Percentiles rank a stretch among this genome's conserved stretches.
Evolutionary conservation across 495 filamentous ascomycete genomes (phyloP).

Genomic region (Diplogelasinospora grovesii): DNA sequence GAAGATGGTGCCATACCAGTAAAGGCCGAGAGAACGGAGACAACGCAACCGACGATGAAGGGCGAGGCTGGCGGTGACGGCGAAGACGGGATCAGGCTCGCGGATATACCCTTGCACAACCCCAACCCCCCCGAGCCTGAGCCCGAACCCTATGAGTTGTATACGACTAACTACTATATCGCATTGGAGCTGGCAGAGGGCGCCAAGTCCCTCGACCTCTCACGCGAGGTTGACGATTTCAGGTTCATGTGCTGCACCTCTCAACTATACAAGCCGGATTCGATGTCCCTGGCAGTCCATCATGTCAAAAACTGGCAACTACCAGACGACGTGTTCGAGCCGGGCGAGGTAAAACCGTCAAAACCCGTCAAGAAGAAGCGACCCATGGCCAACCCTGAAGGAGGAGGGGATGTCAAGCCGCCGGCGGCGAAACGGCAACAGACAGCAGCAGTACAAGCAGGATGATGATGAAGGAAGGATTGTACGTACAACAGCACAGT

Average conservation of each 20-base stretch:
- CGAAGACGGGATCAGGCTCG: constrained; percentile 14
- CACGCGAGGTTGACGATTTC: constrained; percentile 67
- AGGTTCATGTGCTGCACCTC: constrained; percentile 61
- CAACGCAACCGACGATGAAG: constrained; percentile 12
- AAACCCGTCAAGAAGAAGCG: constrained; percentile 51
- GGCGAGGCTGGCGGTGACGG: constrained; percentile 9
- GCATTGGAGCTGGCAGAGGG: constrained; percentile 32
- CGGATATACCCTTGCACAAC: constrained; percentile 18
- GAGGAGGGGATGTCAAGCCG: constrained; percentile 13
- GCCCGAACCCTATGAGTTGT: too few species aligned
- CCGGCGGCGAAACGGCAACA: constrained; percentile 22
- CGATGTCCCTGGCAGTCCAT: constrained; percentile 61
- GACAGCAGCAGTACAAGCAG: constrained; percentile 30
- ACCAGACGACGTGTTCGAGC: constrained; percentile 80
- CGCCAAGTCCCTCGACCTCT: constrained; percentile 58
- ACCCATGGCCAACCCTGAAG: constrained; percentile 10
- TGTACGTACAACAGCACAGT: neutral
- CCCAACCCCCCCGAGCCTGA: constrained; percentile 11
- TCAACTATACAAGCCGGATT: constrained; percentile 50
- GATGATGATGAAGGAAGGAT: neutral
- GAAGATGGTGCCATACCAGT: constrained; percentile 6
- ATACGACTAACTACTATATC: constrained; percentile 32
- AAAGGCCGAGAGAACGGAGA: constrained; percentile 19
- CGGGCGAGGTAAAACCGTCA: constrained; percentile 65
- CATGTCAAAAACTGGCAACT: constrained; percentile 77